Evolutionary conservation across 805 yeast genomes (phyloP).

Genomic region (Tanozyma kutaoensis): DNA sequence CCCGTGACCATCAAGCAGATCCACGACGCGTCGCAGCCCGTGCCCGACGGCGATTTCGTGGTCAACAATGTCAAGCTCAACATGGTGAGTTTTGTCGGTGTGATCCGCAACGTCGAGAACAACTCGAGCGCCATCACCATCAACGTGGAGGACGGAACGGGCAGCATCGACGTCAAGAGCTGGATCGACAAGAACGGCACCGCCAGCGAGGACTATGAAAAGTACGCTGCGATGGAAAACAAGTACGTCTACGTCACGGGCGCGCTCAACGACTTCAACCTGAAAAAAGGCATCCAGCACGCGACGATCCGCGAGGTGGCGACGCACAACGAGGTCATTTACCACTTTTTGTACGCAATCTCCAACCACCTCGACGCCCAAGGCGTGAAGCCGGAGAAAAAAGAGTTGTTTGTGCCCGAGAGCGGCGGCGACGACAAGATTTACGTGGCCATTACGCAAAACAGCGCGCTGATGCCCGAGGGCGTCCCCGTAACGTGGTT

Average conservation of each 20-base stretch:
- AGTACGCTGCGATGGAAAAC: constrained; percentile 27
- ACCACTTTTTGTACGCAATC: constrained; percentile 56
- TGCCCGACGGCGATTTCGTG: constrained; percentile 57
- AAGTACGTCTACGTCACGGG: constrained; percentile 47
- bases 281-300: constrained; percentile 51
- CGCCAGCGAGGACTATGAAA: constrained; percentile 16
- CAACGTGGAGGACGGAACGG: constrained; percentile 68
- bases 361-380: constrained; percentile 41
- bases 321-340: constrained; percentile 55
- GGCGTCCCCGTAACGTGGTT: constrained; percentile 63
- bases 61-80: constrained; percentile 47
- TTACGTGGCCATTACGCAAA: constrained; percentile 32
- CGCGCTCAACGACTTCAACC: constrained; percentile 40
- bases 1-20: constrained; percentile 72
- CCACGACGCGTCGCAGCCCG: constrained; percentile 43
- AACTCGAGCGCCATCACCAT: constrained; percentile 41
- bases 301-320: constrained; percentile 43
- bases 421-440: constrained; percentile 28
- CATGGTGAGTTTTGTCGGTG: constrained; percentile 54
- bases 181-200: constrained; percentile 34
- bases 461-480: constrained; percentile 49
- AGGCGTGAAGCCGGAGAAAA: constrained; percentile 15
- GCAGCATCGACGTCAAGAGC: constrained; percentile 41
- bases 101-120: constrained; percentile 51
- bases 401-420: constrained; percentile 15